Conservation (phyloP, 2,329 filamentous ascomycete genomes). For the Corinectria fuckeliana region DNA sequence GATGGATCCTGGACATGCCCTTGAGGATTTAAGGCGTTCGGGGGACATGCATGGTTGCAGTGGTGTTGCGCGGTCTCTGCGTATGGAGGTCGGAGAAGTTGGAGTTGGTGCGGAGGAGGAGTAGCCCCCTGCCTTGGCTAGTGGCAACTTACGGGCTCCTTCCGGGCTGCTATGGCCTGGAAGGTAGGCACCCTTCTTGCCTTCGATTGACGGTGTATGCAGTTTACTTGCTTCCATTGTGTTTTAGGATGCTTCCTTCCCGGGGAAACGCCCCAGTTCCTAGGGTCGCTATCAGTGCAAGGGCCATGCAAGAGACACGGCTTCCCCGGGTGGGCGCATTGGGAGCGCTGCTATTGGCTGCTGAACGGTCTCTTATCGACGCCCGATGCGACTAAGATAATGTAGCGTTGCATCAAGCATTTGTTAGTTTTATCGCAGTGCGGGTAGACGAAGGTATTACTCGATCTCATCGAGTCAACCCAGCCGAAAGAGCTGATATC, state of each 20-base stretch:
- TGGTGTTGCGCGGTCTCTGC: neutral
- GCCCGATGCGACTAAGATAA: slow-evolving; percentile 28
- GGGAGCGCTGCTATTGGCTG: slow-evolving; percentile 24
- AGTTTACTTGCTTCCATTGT: slow-evolving; percentile 14
- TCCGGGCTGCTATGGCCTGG: neutral
- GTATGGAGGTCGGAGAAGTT: neutral
- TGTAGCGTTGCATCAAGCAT: slow-evolving; percentile 20
- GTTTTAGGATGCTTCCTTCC: neutral
- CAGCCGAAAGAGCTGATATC: neutral
- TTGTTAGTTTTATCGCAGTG: slow-evolving; percentile 23
- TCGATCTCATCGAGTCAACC: slow-evolving; percentile 55
- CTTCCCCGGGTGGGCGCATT: slow-evolving; percentile 33
- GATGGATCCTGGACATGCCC: neutral
- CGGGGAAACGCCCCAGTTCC: slow-evolving; percentile 23
- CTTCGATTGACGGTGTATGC: slow-evolving; percentile 1
- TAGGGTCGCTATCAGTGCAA: slow-evolving; percentile 27
- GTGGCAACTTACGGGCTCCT: slow-evolving; percentile 4
- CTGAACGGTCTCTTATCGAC: slow-evolving; percentile 26
- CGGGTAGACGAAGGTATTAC: slow-evolving; percentile 42
- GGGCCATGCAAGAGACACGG: slow-evolving; percentile 27
- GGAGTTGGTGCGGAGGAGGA: neutral
- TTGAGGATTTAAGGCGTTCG: neutral
- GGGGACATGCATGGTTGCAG: neutral
- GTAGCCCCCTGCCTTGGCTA: slow-evolving; percentile 2
- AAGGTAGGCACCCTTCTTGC: too few relatives aligned